Percentiles rank a stretch among this genome's conserved stretches.
phyloP scores from a whole-genome alignment of 1,284 basidiomycete species.

The Tilletia setariae region DNA sequence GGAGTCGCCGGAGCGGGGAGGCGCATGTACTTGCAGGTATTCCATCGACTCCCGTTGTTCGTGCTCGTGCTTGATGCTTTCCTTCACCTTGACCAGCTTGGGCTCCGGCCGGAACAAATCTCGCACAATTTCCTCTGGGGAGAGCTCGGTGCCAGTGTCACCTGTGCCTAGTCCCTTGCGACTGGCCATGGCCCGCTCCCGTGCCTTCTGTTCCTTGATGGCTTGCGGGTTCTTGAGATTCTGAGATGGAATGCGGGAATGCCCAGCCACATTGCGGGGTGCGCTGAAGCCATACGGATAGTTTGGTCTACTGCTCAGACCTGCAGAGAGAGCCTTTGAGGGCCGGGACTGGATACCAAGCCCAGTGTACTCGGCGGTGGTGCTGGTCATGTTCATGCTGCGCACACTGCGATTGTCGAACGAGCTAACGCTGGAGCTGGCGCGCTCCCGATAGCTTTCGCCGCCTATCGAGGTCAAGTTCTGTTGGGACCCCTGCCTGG shows the following conservation, averaged over 20 bases:
- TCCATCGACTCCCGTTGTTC: neutral
- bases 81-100: neutral
- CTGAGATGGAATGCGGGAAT: neutral
- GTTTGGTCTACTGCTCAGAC: neutral
- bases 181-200: neutral
- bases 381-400: neutral
- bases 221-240: neutral
- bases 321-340: constrained; percentile 1
- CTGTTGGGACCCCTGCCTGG: too few relatives aligned
- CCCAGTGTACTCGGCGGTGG: neutral
- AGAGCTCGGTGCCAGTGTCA: constrained; percentile 7
- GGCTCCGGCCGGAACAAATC: constrained; percentile 6
- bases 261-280: neutral
- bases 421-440: constrained; percentile 10
- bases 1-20: neutral
- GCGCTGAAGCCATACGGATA: constrained; percentile 4
- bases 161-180: neutral
- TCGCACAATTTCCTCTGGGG: constrained; percentile 8
- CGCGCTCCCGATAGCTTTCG: constrained; percentile 1
- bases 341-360: neutral
- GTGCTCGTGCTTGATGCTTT: neutral
- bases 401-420: constrained; percentile 6
- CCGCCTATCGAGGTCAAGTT: neutral
- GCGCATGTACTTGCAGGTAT: neutral
- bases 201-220: constrained; percentile 2